phyloP scores from a whole-genome alignment of 176 grass and related monocot species.

The Puya raimondii region DNA sequence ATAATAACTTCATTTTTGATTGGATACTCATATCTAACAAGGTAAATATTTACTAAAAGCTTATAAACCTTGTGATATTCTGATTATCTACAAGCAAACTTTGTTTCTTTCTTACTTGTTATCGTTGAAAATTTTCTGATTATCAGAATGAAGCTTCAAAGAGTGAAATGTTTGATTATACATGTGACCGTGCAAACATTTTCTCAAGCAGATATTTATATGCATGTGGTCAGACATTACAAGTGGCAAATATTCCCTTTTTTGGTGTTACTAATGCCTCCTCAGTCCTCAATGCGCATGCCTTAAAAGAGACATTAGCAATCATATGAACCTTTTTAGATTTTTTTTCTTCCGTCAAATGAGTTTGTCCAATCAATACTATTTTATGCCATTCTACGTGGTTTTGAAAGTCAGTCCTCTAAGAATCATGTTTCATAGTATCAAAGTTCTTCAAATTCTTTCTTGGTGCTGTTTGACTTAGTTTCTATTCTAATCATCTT shows the following conservation, averaged over 20 bases:
- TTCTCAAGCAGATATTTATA: no score
- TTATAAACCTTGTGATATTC: conserved; percentile 19
- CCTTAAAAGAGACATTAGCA: neutral
- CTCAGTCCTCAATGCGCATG: neutral
- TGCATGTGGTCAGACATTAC: no score
- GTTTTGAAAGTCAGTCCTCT: no score
- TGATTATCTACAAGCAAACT: conserved; percentile 15
- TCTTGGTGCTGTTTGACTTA: no score
- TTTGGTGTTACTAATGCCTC: neutral
- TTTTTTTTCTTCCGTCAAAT: neutral
- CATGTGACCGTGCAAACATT: no score
- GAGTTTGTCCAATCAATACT: neutral
- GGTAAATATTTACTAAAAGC: conserved; percentile 38
- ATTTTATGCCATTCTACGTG: no score
- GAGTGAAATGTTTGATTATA: no score
- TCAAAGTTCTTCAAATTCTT: no score
- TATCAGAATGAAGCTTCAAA: neutral
- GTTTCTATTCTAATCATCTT: no score
- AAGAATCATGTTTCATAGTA: no score
- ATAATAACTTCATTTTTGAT: conserved; percentile 87
- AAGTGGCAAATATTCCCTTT: no score
- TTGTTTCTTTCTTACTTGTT: conserved; percentile 9
- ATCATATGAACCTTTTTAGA: neutral
- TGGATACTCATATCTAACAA: conserved; percentile 69
- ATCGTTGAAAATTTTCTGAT: neutral